Base-by-base conservation (phyloP, 306 rosid species). In the Castanopsis chinensis region DNA sequence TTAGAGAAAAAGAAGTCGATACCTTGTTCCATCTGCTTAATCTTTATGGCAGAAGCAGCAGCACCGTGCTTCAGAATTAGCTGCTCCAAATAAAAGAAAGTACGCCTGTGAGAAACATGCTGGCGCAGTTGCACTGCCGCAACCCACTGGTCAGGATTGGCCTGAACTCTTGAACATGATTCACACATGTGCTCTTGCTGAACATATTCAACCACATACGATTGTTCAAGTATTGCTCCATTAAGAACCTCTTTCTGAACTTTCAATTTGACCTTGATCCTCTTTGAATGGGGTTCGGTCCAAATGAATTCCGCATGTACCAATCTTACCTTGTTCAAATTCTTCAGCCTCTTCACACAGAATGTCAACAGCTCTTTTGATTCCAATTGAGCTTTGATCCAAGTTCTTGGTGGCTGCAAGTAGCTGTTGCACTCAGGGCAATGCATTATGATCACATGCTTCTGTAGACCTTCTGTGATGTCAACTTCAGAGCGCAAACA, bases 71-170 rank as follows among this genome's bases (percentile, higher is more conserved):
- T 93, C 81, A 90, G 52, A 75, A 91, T 91, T 78, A 83, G 23
- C 81, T 93, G 91, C 75, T 93, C 94, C 88, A 93, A 77, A 79
- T 83, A 81, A 80, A 93, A 93, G 67, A 93, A 88, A 10, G 87
- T 90, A 3, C 89, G 90, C 55, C 89, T 82, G 61, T 90, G 93
- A 76, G 90, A 32, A 69, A 90, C 89, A 37, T 89, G 94, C 76
- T 91, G 92, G 56, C 93, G 77, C n/a, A 93, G 90, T 82, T 91
- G 91, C 78, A 93, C 96, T 56, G 87, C 83, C 37, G 92, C 90
- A 54, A 90, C 87, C 97, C 93, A 91, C 73, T 89, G 93, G 73
- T 87, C 89, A 23, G 94, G 94, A 74, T 92, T 88, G 82, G 91
- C 92, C 83, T 87, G 86, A 53, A 85, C 76, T 83, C 90, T 87